Conservation (phyloP, 331 rosid species). For the Arachis monticola region DNA sequence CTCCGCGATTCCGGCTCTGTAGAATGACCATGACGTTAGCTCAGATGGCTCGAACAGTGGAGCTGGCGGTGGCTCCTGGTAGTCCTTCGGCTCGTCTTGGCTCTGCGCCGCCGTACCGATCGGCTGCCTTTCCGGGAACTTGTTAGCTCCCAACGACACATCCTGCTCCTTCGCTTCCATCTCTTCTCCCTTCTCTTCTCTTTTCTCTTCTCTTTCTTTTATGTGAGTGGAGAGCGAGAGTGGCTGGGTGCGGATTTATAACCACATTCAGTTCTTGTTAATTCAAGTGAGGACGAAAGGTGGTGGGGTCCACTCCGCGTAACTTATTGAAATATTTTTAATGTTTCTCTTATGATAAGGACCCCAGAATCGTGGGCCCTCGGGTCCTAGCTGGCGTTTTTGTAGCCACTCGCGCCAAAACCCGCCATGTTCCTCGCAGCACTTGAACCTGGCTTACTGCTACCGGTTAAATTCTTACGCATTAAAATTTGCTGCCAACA, state of each 20-base stretch:
- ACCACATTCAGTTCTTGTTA: conserved; percentile 16
- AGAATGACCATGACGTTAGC: conserved; percentile 54
- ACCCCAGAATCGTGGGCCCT: background rate
- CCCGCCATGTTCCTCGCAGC: conserved; percentile 55
- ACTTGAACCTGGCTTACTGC: conserved; percentile 30
- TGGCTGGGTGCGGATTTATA: conserved; percentile 47
- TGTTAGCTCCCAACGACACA: conserved; percentile 58
- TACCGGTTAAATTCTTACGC: no score
- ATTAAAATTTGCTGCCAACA: no score
- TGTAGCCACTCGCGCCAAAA: conserved; percentile 23
- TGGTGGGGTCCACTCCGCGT: conserved; percentile 38
- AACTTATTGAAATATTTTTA: conserved; percentile 31
- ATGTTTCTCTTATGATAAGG: conserved; percentile 1
- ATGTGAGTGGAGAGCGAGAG: conserved; percentile 12
- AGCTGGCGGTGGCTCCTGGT: conserved; percentile 61
- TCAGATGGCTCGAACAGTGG: conserved; percentile 49
- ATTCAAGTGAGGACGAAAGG: conserved; percentile 11
- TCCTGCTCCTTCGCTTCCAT: conserved; percentile 63
- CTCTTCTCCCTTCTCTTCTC: background rate
- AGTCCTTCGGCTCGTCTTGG: conserved; percentile 52
- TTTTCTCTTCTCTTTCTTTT: background rate
- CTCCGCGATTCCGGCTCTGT: conserved; percentile 58
- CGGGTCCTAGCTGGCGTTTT: conserved; percentile 40
- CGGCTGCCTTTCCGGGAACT: conserved; percentile 58
- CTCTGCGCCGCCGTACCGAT: conserved; percentile 56